These are phyloP conservation scores for Ramalina peruviana DNA, from an alignment of 495 filamentous ascomycete genomes.

Conservation along the genomic window DNA sequence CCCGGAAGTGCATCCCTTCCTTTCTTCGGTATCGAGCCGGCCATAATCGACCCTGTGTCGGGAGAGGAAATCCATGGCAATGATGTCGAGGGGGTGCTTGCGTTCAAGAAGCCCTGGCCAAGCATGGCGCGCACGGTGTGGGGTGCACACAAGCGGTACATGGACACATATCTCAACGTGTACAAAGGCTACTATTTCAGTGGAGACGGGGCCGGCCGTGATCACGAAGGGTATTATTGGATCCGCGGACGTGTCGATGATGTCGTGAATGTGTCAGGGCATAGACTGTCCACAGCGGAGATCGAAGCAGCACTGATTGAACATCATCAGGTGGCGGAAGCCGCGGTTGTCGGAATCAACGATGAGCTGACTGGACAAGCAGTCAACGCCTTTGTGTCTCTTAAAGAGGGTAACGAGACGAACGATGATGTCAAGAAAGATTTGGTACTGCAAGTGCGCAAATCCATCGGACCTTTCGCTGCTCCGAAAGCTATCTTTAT, in stretches of 20 bases:
- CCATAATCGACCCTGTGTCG: slow-evolving; percentile 93
- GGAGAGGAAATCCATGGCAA: slow-evolving; percentile 91
- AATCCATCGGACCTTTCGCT: slow-evolving; percentile 93
- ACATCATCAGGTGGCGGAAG: slow-evolving; percentile 78
- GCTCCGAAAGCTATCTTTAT: slow-evolving; percentile 87
- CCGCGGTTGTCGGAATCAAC: slow-evolving; percentile 83
- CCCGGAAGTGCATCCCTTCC: slow-evolving; percentile 42
- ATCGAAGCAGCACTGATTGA: slow-evolving; percentile 95
- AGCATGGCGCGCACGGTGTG: slow-evolving; percentile 98
- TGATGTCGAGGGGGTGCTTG: slow-evolving; percentile 94
- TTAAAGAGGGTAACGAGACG: slow-evolving; percentile 75
- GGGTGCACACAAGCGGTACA: slow-evolving; percentile 95
- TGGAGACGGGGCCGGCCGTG: slow-evolving; percentile 89
- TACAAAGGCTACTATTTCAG: slow-evolving; percentile 99
- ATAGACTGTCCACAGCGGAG: slow-evolving; percentile 91
- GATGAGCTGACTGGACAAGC: slow-evolving; percentile 95
- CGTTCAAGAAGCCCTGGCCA: slow-evolving; percentile 97
- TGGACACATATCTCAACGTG: slow-evolving; percentile 96
- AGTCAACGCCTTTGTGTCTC: slow-evolving; percentile 88
- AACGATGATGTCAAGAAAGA: slow-evolving; percentile 82
- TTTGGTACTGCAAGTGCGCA: slow-evolving; percentile 83
- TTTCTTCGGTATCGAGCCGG: slow-evolving; percentile 97
- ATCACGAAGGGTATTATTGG: slow-evolving; percentile 99
- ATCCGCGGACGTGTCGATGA: slow-evolving; percentile 98
- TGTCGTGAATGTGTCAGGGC: slow-evolving; percentile 94